These are phyloP conservation scores for Stemphylium lycopersici DNA, from an alignment of 2,329 filamentous ascomycete species.

Conservation along the genomic window DNA sequence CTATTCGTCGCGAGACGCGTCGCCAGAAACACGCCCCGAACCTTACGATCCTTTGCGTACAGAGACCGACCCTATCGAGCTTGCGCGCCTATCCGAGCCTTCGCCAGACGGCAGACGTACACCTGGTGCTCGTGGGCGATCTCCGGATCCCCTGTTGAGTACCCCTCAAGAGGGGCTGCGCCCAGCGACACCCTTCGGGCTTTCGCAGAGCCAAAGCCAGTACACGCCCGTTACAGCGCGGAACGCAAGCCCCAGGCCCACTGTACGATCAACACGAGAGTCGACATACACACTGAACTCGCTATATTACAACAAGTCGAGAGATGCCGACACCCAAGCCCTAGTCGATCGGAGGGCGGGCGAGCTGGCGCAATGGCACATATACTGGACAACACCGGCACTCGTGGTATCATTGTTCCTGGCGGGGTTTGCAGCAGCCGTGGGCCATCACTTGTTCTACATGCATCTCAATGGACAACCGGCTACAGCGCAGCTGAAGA, in stretches of 20 bases:
- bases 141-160: conserved; percentile 12
- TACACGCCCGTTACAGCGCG: conserved; percentile 30
- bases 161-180: conserved; percentile 18
- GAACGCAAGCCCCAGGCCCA: conserved; percentile 19
- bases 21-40: conserved; percentile 30
- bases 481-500: conserved; percentile 40
- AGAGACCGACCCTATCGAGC: conserved; percentile 38
- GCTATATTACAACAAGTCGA: conserved; percentile 33
- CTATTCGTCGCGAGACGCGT: conserved; percentile 32
- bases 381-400: conserved; percentile 45
- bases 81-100: conserved; percentile 27
- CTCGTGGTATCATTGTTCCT: conserved; percentile 38
- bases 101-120: conserved; percentile 15
- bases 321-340: conserved; percentile 41
- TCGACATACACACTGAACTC: conserved; percentile 34
- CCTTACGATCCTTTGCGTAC: conserved; percentile 37
- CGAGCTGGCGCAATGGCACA: conserved; percentile 44
- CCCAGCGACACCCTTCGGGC: conserved; percentile 24
- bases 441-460: conserved; percentile 48
- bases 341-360: conserved; percentile 41
- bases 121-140: conserved; percentile 16
- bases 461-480: conserved; percentile 35
- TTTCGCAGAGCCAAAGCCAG: conserved; percentile 15
- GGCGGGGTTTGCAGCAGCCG: conserved; percentile 38
- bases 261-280: conserved; percentile 22